phyloP scores from a whole-genome alignment of 1,284 basidiomycete species.

The Cutaneotrichosporon arboriforme region DNA sequence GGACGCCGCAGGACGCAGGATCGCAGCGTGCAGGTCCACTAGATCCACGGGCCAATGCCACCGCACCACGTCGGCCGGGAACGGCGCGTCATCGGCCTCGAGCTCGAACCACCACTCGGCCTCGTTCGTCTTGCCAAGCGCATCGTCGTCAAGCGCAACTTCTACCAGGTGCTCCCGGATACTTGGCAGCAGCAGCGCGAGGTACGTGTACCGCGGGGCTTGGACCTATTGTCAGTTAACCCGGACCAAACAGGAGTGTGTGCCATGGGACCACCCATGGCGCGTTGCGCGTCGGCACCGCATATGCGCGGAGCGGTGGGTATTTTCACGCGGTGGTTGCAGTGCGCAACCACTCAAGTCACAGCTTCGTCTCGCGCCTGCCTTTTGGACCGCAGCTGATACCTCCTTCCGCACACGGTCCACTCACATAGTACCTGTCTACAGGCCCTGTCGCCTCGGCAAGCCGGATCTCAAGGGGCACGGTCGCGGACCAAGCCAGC shows the following conservation, averaged over 20 bases:
- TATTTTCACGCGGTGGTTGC: too few relatives aligned
- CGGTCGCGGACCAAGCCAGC: slow-evolving; percentile 44
- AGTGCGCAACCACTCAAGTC: too few relatives aligned
- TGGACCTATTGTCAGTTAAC: slow-evolving; percentile 43
- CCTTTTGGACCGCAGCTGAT: too few relatives aligned
- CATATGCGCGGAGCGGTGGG: too few relatives aligned
- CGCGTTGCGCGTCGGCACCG: too few relatives aligned
- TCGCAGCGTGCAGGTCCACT: slow-evolving; percentile 66
- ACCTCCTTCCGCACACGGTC: too few relatives aligned
- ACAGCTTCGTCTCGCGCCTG: too few relatives aligned
- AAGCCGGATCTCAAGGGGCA: slow-evolving; percentile 39
- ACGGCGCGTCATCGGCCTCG: slow-evolving; percentile 52
- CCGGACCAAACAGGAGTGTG: too few relatives aligned
- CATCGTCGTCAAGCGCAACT: slow-evolving; percentile 77
- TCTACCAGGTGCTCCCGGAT: slow-evolving; percentile 79
- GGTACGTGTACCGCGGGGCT: slow-evolving; percentile 81
- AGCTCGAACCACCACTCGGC: slow-evolving; percentile 91
- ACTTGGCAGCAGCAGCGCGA: slow-evolving; percentile 81
- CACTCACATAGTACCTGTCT: slow-evolving; percentile 44
- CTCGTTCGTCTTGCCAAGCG: slow-evolving; percentile 56
- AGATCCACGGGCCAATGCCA: slow-evolving; percentile 96
- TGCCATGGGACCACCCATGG: too few relatives aligned
- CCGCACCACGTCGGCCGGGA: slow-evolving; percentile 54
- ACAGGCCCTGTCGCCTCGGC: slow-evolving; percentile 30
- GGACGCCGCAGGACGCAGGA: slow-evolving; percentile 23